Evolutionary conservation across 495 filamentous ascomycete genomes (phyloP).

Genomic region (Staphylotrichum longicolle): DNA sequence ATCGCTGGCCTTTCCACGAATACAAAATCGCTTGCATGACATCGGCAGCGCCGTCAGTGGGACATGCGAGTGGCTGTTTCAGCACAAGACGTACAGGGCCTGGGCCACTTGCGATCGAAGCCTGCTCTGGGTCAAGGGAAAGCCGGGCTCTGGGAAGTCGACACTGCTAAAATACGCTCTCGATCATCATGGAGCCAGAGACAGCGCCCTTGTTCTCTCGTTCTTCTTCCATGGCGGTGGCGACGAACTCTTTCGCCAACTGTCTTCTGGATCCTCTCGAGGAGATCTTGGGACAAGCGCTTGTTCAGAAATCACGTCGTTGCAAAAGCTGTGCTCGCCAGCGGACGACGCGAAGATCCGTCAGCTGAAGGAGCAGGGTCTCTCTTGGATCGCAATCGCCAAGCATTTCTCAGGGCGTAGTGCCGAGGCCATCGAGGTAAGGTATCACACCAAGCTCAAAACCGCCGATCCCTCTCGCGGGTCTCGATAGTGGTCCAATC

Average conservation of each 20-base stretch:
- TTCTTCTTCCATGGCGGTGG: too few relatives aligned
- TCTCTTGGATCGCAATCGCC: neutral
- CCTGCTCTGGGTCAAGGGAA: too few relatives aligned
- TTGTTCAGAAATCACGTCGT: too few relatives aligned
- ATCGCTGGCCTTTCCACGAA: conserved; percentile 26
- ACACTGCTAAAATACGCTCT: too few relatives aligned
- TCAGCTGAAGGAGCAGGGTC: neutral
- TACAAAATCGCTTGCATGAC: conserved; percentile 25
- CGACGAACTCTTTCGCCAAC: too few relatives aligned
- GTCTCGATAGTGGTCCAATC: too few relatives aligned
- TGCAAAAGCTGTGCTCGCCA: too few relatives aligned
- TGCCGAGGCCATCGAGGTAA: neutral
- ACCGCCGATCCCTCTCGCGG: neutral
- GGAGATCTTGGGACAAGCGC: too few relatives aligned
- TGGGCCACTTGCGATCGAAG: conserved; percentile 30
- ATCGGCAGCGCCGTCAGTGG: conserved; percentile 18
- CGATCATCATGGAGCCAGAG: conserved; percentile 14
- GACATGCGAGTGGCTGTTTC: conserved; percentile 41
- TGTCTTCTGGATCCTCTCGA: too few relatives aligned
- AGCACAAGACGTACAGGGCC: conserved; percentile 30
- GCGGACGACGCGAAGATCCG: neutral
- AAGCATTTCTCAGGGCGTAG: neutral
- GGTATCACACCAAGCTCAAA: neutral
- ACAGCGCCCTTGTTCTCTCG: conserved; percentile 29
- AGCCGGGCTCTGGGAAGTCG: too few relatives aligned